Conservation (phyloP, 345 rosid genomes). For the Lepidium africanum region DNA sequence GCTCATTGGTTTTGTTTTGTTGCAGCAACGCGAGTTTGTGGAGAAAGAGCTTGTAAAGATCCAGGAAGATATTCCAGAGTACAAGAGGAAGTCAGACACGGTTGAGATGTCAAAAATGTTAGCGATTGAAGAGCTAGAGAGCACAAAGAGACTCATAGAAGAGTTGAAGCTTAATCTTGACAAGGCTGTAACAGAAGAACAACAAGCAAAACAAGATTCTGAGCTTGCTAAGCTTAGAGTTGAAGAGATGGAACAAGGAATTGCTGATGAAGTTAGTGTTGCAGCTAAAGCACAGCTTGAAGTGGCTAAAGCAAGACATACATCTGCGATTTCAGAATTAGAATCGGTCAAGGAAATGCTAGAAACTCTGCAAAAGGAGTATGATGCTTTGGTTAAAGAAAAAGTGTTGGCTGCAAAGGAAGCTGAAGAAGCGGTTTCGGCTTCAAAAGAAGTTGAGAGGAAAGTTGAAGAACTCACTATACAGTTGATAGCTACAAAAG, state of each 20-base stretch:
- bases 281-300: conserved; percentile 94
- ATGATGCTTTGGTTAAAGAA: conserved; percentile 50
- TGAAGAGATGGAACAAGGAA: conserved; percentile 91
- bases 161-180: conserved; percentile 80
- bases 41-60: conserved; percentile 70
- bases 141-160: conserved; percentile 72
- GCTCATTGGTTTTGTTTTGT: background rate
- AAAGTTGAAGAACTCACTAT: conserved; percentile 81
- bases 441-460: conserved; percentile 83
- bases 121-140: conserved; percentile 67
- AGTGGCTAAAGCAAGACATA: conserved; percentile 80
- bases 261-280: conserved; percentile 79
- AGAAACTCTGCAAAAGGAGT: conserved; percentile 44
- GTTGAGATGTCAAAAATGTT: conserved; percentile 55
- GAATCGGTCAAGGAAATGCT: conserved; percentile 66
- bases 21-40: conserved; percentile 59
- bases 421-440: conserved; percentile 60
- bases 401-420: conserved; percentile 52
- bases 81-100: conserved; percentile 42
- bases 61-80: conserved; percentile 64
- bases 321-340: conserved; percentile 65
- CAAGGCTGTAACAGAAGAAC: conserved; percentile 85
- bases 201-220: conserved; percentile 87
- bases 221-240: conserved; percentile 84
- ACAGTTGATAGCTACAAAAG: conserved; percentile 76